Evolutionary conservation across 495 filamentous ascomycete species (phyloP), one percentile per base, ranked within the genome.

Genomic region (Aspergillus baeticus): DNA sequence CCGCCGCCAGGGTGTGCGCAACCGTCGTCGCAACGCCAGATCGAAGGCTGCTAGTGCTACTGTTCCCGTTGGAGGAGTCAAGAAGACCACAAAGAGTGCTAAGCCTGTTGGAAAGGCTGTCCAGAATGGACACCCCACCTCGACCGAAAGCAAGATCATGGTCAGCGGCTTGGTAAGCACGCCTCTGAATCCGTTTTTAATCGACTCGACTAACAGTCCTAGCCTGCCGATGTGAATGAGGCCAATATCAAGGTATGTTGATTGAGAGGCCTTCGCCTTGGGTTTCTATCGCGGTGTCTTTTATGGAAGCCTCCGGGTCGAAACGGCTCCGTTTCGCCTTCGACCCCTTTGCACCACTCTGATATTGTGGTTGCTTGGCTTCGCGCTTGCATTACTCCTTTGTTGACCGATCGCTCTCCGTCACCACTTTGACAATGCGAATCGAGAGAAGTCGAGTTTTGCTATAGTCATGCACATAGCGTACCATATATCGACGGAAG

Each of bases 171-270:
- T 98, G 81, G 93, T 96, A 86, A 78, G 92, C 76, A 59, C n/a
- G 59, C 57, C 17, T 29, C 1, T 26, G 14, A 2, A 21, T 15
- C 31, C 26, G 1, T 17, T 13, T 26, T 10, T 6, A 17, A 48
- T 26, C 47, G 21, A n/a, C 22, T 49, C 43, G 54, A 50, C 85
- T 92, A 81, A 91, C 71, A 1, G 51, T 51, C 14, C 37, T 60
- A 98, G 91, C 94, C 94, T 69, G 81, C 83, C 77, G 94, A 98
- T 87, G 91, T 98, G 73, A 88, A 83, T 77, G 94, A 97, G 79
- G 76, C 69, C 73, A 89, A 91, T 85, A 92, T 98, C 79, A 97
- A 98, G 95, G 94, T 98, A 98, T 92, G 94, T 98, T 90, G 85
- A 88, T 75, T 70, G 72, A 80, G 69, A 81, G 81, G 76, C 74